Evolutionary conservation across 495 filamentous ascomycete species (phyloP).

Genomic region (Xylaria nigripes): DNA sequence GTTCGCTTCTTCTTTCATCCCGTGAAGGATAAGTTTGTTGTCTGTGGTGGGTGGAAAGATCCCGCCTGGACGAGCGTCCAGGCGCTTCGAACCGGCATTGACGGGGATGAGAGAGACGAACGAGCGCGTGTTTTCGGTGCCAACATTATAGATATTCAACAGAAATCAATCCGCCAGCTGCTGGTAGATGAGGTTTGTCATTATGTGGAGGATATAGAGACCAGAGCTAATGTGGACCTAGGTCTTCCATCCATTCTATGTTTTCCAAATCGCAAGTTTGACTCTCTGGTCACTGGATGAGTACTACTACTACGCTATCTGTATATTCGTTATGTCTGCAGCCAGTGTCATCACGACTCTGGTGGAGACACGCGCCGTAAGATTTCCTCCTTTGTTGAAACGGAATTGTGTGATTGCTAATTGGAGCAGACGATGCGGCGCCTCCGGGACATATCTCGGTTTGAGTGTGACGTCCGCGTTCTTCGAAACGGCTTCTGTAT

Average conservation of each 20-base stretch:
- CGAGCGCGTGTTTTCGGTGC: slow-evolving; percentile 79
- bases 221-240: slow-evolving; percentile 27
- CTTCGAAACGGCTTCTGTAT: slow-evolving; percentile 90
- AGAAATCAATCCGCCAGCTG: slow-evolving; percentile 74
- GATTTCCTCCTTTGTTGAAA: slow-evolving; percentile 16
- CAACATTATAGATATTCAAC: slow-evolving; percentile 84
- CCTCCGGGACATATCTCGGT: slow-evolving; percentile 83
- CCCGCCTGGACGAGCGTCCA: slow-evolving; percentile 74
- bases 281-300: slow-evolving; percentile 90
- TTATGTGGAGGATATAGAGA: not conserved
- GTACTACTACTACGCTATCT: slow-evolving; percentile 95
- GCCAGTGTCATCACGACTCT: slow-evolving; percentile 86
- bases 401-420: slow-evolving; percentile 10
- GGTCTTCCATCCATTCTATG: slow-evolving; percentile 96
- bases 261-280: slow-evolving; percentile 94
- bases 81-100: slow-evolving; percentile 71
- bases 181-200: slow-evolving; percentile 78
- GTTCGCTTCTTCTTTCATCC: slow-evolving; percentile 89
- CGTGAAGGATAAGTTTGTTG: slow-evolving; percentile 73
- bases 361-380: slow-evolving; percentile 77
- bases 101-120: slow-evolving; percentile 78
- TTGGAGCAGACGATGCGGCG: slow-evolving; percentile 69
- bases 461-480: slow-evolving; percentile 91
- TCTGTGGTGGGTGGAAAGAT: slow-evolving; percentile 88
- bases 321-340: slow-evolving; percentile 91